Percentiles rank a stretch among this genome's conserved stretches.
These are phyloP conservation scores for Exserohilum turcica DNA, from an alignment of 2,329 filamentous ascomycete species.

Conservation along the genomic window DNA sequence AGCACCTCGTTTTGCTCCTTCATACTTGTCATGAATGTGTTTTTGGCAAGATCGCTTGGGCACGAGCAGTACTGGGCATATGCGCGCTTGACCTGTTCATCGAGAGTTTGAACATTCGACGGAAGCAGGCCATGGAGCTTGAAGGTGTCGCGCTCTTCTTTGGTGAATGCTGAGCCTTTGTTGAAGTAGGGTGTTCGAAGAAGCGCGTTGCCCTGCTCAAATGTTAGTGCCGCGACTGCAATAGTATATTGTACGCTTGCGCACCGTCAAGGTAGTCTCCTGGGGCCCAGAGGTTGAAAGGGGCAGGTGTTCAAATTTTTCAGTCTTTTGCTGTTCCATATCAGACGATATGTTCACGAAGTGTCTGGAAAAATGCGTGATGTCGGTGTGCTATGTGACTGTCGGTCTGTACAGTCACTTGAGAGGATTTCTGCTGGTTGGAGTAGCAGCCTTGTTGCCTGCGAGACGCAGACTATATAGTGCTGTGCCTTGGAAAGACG, in stretches of 20 bases:
- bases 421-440: not conserved
- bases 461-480: not conserved
- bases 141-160: slow-evolving; percentile 71
- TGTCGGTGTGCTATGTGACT: not conserved
- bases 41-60: slow-evolving; percentile 73
- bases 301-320: slow-evolving; percentile 47
- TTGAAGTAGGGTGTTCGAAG: slow-evolving; percentile 74
- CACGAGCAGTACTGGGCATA: slow-evolving; percentile 76
- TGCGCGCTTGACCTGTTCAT: slow-evolving; percentile 76
- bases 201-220: slow-evolving; percentile 54
- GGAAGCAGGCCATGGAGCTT: slow-evolving; percentile 76
- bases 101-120: slow-evolving; percentile 71
- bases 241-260: not conserved
- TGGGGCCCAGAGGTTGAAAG: slow-evolving; percentile 51
- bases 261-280: slow-evolving; percentile 48
- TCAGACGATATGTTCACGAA: slow-evolving; percentile 18
- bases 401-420: not conserved
- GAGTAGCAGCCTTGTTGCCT: not conserved
- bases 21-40: slow-evolving; percentile 84
- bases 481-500: not conserved
- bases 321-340: slow-evolving; percentile 30
- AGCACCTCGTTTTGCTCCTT: slow-evolving; percentile 85
- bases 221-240: not conserved
- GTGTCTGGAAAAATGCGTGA: not conserved
- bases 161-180: slow-evolving; percentile 79